Evolutionary conservation across 2,329 filamentous ascomycete species (phyloP).

Genomic region (Aspergillus persii): DNA sequence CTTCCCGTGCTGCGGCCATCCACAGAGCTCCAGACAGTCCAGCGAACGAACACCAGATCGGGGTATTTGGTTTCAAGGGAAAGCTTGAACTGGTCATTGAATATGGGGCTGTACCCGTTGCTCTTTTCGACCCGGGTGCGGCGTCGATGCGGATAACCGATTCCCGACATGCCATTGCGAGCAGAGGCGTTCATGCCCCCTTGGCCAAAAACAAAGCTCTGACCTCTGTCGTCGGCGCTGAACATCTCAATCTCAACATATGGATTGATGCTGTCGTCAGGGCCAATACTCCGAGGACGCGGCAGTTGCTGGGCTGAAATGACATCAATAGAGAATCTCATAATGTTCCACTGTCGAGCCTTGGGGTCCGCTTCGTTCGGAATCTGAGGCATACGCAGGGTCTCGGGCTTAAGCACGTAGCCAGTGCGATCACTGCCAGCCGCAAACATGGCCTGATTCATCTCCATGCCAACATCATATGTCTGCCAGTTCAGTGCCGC

Average conservation of each 20-base stretch:
- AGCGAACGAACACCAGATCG: constrained; percentile 88
- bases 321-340: constrained; percentile 82
- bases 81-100: constrained; percentile 76
- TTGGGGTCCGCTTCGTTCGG: constrained; percentile 53
- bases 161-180: constrained; percentile 63
- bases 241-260: constrained; percentile 96
- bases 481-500: constrained; percentile 98
- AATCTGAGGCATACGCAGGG: constrained; percentile 58
- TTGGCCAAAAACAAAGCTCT: constrained; percentile 65
- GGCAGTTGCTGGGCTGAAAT: constrained; percentile 95
- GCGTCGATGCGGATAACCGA: constrained; percentile 70
- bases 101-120: constrained; percentile 92
- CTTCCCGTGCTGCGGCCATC: constrained; percentile 71
- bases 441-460: constrained; percentile 97
- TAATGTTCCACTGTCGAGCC: constrained; percentile 65
- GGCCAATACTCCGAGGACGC: constrained; percentile 69
- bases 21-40: constrained; percentile 82
- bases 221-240: constrained; percentile 86
- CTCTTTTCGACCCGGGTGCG: constrained; percentile 77
- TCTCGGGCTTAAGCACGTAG: constrained; percentile 89
- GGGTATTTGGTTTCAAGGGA: constrained; percentile 90
- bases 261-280: constrained; percentile 76
- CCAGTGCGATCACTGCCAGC: constrained; percentile 81
- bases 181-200: constrained; percentile 65
- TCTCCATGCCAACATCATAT: constrained; percentile 90